Evolutionary conservation across 768 basidiomycete species (phyloP).

Genomic region (Phaeotremella fagi): DNA sequence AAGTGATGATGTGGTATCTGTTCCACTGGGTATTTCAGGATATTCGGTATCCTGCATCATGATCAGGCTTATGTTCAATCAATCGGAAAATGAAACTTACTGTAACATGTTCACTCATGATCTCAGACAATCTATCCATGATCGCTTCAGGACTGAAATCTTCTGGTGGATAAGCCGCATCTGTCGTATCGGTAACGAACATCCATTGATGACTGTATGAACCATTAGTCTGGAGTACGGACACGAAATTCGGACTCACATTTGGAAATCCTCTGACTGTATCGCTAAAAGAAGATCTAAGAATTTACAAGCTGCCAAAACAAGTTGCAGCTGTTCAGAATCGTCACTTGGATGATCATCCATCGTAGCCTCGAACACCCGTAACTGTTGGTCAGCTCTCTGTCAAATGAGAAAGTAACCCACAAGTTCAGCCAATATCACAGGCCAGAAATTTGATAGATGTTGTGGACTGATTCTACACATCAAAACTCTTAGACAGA

Average conservation of each 20-base stretch:
- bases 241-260: constrained; percentile 57
- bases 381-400: constrained; percentile 57
- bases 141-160: constrained; percentile 74
- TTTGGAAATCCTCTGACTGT: constrained; percentile 96
- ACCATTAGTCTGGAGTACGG: constrained; percentile 14
- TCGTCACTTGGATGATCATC: constrained; percentile 67
- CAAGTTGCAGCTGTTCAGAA: constrained; percentile 74
- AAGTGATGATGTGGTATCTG: constrained; percentile 45
- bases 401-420: constrained; percentile 22
- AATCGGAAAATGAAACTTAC: neutral
- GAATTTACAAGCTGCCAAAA: constrained; percentile 88
- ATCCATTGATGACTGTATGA: constrained; percentile 83
- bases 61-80: neutral
- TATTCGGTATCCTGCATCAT: constrained; percentile 3
- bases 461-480: constrained; percentile 88
- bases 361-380: constrained; percentile 79
- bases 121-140: constrained; percentile 83
- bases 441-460: constrained; percentile 93
- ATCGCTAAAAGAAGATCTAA: constrained; percentile 85
- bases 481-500: constrained; percentile 84
- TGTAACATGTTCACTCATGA: constrained; percentile 54
- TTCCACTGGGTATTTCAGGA: neutral
- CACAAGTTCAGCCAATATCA: constrained; percentile 86
- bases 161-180: constrained; percentile 79
- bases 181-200: constrained; percentile 95